Evolutionary conservation across 225 moss, liverwort and hornwort species (phyloP).

Genomic region (Asterella californica): DNA sequence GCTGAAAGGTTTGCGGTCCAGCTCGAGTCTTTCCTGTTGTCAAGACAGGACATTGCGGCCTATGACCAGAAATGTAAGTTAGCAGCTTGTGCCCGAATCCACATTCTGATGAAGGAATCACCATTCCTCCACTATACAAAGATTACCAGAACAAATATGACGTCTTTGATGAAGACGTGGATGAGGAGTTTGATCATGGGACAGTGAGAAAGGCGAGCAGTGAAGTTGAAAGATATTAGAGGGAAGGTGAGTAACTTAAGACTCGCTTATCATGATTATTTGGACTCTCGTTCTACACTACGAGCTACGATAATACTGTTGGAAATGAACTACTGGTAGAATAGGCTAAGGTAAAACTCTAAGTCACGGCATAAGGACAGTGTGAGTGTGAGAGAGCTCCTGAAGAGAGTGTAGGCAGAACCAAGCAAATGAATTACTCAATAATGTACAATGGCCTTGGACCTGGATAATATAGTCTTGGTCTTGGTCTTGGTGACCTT

Average conservation of each 20-base stretch:
- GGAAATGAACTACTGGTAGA: no score
- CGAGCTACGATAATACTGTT: no score
- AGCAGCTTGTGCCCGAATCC: slow-evolving; percentile 2
- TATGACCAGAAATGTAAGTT: slow-evolving; percentile 52
- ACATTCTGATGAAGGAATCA: neutral
- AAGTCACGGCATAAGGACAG: no score
- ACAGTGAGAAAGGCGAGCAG: slow-evolving; percentile 19
- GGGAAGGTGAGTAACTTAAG: slow-evolving; percentile 5
- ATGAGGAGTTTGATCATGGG: slow-evolving; percentile 27
- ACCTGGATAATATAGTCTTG: no score
- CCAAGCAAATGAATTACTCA: no score
- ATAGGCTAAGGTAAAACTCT: no score
- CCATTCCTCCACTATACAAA: slow-evolving; percentile 2
- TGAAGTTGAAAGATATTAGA: slow-evolving; percentile 14
- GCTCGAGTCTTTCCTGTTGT: slow-evolving; percentile 68
- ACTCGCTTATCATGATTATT: no score
- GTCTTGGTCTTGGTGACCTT: no score
- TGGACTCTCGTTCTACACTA: neutral
- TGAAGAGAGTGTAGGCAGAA: no score
- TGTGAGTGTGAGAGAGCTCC: no score
- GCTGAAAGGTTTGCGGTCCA: slow-evolving; percentile 79
- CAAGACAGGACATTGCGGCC: slow-evolving; percentile 70
- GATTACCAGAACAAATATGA: slow-evolving; percentile 2
- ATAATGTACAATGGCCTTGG: no score
- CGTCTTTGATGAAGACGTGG: slow-evolving; percentile 62